These are phyloP conservation scores for Neurospora tetrasperma DNA, from an alignment of 495 filamentous ascomycete species.

Conservation along the genomic window DNA sequence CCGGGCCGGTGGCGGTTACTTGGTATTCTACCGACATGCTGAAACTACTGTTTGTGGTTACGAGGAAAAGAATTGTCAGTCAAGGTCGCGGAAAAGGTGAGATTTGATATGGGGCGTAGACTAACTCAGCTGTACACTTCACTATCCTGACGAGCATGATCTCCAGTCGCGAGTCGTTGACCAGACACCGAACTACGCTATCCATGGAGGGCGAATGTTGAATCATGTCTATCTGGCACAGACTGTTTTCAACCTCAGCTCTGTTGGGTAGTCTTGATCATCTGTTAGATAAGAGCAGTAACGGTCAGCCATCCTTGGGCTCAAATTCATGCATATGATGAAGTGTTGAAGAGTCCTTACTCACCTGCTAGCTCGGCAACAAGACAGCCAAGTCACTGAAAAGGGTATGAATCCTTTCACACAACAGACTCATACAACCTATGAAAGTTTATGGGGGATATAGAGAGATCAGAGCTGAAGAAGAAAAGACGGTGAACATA, in stretches of 20 bases:
- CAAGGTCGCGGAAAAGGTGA: neutral
- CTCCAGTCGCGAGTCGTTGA: slow-evolving; percentile 14
- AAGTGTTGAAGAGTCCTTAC: neutral
- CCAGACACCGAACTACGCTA: slow-evolving; percentile 10
- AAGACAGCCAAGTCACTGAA: neutral
- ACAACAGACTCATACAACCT: neutral
- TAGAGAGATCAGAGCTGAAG: neutral
- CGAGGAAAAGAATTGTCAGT: neutral
- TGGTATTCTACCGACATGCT: slow-evolving; percentile 1
- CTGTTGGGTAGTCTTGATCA: neutral
- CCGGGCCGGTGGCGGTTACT: slow-evolving; percentile 19
- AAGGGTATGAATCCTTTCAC: neutral
- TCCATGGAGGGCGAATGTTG: slow-evolving; percentile 8
- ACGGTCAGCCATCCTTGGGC: neutral
- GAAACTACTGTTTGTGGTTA: neutral
- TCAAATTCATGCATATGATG: neutral
- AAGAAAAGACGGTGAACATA: neutral
- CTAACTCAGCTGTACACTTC: slow-evolving; percentile 10
- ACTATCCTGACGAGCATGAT: slow-evolving; percentile 13
- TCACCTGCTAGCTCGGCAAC: neutral
- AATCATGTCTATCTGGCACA: neutral
- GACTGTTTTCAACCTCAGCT: neutral
- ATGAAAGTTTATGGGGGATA: neutral
- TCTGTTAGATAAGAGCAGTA: neutral
- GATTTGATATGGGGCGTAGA: slow-evolving; percentile 11